These are phyloP conservation scores for Metschnikowia anglica DNA, from an alignment of 805 yeast species.

Conservation along the genomic window DNA sequence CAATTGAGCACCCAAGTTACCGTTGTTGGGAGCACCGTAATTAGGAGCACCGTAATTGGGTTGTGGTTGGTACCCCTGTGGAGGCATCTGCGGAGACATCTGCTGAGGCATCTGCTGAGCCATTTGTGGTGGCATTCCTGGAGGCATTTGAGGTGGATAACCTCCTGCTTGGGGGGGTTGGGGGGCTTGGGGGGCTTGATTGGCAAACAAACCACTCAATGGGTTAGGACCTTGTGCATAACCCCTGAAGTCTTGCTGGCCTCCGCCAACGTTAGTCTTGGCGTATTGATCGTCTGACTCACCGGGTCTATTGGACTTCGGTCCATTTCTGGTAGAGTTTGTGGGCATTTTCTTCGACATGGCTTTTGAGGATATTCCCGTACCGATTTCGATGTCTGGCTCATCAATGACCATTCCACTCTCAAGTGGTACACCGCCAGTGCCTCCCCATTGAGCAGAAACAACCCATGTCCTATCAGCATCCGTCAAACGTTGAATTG, in stretches of 20 bases:
- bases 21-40: constrained; percentile 20
- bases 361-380: constrained; percentile 89
- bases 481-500: constrained; percentile 84
- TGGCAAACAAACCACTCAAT: constrained; percentile 47
- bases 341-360: constrained; percentile 92
- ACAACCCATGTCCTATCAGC: constrained; percentile 91
- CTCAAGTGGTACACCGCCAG: constrained; percentile 79
- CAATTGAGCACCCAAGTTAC: constrained; percentile 40
- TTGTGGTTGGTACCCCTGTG: constrained; percentile 16
- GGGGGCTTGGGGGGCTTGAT: constrained; percentile 20
- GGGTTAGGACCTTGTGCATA: constrained; percentile 43
- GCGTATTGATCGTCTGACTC: constrained; percentile 47
- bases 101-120: constrained; percentile 8
- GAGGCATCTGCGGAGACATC: constrained; percentile 7
- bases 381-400: constrained; percentile 96
- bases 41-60: constrained; percentile 13
- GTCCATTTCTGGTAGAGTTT: constrained; percentile 81
- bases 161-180: constrained; percentile 19
- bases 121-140: constrained; percentile 9
- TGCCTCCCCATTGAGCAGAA: constrained; percentile 95
- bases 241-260: constrained; percentile 37
- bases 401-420: constrained; percentile 88
- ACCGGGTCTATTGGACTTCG: constrained; percentile 70
- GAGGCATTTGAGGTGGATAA: constrained; percentile 14
- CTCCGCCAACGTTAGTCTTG: constrained; percentile 38